phyloP scores from a whole-genome alignment of 208 protist species.

The Crithidia expoeki region DNA sequence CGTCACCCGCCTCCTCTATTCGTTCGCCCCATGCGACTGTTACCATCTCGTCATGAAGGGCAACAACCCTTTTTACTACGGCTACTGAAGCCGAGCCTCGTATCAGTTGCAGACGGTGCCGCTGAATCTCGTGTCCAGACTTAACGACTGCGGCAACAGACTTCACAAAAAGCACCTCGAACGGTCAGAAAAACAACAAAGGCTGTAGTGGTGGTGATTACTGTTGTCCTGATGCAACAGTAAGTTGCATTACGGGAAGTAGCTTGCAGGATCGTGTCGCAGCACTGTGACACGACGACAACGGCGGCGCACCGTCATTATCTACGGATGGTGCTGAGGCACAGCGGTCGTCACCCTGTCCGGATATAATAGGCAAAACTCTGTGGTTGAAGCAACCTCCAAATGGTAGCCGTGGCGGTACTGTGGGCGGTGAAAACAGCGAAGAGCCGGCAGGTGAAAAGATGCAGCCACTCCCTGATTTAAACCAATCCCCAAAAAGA shows the following conservation, averaged over 20 bases:
- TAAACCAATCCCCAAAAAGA: neutral
- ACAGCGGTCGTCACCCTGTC: slow-evolving; percentile 1
- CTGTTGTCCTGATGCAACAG: neutral
- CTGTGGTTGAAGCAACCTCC: slow-evolving; percentile 3
- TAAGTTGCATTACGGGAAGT: neutral
- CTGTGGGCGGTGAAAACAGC: too few species aligned
- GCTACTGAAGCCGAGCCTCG: slow-evolving; percentile 52
- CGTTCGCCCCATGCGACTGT: slow-evolving; percentile 70
- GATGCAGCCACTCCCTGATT: neutral
- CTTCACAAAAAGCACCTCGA: slow-evolving; percentile 22
- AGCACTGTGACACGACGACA: neutral
- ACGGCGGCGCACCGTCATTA: neutral
- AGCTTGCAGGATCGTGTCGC: neutral
- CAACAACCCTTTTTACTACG: slow-evolving; percentile 69
- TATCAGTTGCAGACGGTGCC: slow-evolving; percentile 56
- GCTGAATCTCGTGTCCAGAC: slow-evolving; percentile 72
- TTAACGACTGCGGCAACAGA: too few species aligned
- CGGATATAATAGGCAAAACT: slow-evolving; percentile 1
- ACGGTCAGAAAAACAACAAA: neutral
- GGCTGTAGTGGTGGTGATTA: neutral
- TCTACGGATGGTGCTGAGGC: neutral
- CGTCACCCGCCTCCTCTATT: slow-evolving; percentile 71
- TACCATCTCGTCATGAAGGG: slow-evolving; percentile 75
- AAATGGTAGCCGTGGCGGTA: neutral
- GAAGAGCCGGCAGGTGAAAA: neutral